Conservation (phyloP, 2,329 filamentous ascomycete species). For the Alternaria postmessia region DNA sequence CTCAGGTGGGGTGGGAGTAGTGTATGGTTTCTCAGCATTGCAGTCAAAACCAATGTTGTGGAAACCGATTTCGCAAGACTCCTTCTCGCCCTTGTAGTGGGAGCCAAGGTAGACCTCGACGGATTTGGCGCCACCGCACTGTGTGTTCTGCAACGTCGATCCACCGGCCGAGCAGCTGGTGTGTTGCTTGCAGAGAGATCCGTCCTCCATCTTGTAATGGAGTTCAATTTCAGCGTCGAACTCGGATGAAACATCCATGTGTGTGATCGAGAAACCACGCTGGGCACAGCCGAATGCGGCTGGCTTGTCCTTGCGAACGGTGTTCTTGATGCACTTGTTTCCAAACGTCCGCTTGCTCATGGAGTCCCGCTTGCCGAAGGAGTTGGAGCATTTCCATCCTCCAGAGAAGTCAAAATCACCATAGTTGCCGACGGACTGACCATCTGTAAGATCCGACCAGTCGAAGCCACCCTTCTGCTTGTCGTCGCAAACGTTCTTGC, state of each 20-base stretch:
- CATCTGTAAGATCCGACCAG: conserved; percentile 68
- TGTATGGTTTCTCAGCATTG: conserved; percentile 45
- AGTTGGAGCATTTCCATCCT: conserved; percentile 73
- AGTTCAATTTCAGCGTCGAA: conserved; percentile 83
- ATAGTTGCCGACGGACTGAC: conserved; percentile 66
- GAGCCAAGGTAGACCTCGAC: conserved; percentile 73
- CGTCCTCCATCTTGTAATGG: conserved; percentile 86
- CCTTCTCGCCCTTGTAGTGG: conserved; percentile 57
- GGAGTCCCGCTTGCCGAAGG: conserved; percentile 66
- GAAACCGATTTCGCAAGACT: conserved; percentile 74
- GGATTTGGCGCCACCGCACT: conserved; percentile 89
- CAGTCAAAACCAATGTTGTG: conserved; percentile 82
- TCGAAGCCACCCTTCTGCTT: conserved; percentile 75
- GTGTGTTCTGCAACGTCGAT: conserved; percentile 77
- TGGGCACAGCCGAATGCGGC: conserved; percentile 72
- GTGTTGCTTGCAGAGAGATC: conserved; percentile 81
- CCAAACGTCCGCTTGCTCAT: conserved; percentile 56
- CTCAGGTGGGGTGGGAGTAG: conserved; percentile 28
- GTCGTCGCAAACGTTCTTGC: conserved; percentile 78
- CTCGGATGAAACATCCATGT: conserved; percentile 76
- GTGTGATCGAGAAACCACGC: conserved; percentile 75
- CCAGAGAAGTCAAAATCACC: conserved; percentile 70
- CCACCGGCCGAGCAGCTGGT: conserved; percentile 69
- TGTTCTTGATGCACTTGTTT: conserved; percentile 54
- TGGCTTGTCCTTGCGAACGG: conserved; percentile 60